Base-by-base conservation (phyloP, 169 alveolate species). In the Toxoplasma gondii region DNA sequence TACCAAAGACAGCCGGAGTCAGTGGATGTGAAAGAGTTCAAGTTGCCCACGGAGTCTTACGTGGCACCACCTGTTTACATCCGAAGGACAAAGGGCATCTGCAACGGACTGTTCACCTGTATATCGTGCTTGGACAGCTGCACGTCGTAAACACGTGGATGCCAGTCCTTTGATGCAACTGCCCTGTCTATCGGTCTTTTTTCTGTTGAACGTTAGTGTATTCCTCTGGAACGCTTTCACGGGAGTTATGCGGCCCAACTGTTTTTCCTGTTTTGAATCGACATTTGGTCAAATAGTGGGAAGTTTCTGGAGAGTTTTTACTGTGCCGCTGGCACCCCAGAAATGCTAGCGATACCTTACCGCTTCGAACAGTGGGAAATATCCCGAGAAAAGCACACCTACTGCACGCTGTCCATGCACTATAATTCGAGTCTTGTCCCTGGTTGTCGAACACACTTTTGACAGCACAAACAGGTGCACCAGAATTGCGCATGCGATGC, bases 51-150 rank as follows among this genome's bases (percentile, higher is more conserved):
- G 22, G 69, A 39, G 84, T 22, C 82, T 22, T 88, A 88, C 41
- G 93, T 88, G 7, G 86, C 93, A 2, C 87, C 93, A 22, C 87
- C 93, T 19, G 93, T 88, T 0, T 88, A 45, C 58, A 58, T 88
- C 39, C 93, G 93, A 9, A 41, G 93, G 12, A 88, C 93, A 36
- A 12, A 39, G 67, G 90, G 90, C 10, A n/a, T n/a, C 44, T 74
- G 49, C 84, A 36, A 36, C 27, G 90, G 64, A 41, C 67, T 82
- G 17, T 43, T 29, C 90, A 2, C 69, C n/a, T 82, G 67, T 41
- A 16, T 19, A 49, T 67, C 69, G 29, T 74, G 44, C 22, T 41
- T 41, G 17, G 84, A 36, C 39, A 31, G 84, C 84, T n/a, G 84
- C 43, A 1, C 43, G 12, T 17, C 44, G 43, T 36, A 12, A 64